phyloP scores from a whole-genome alignment of 1,139 yeast species.

The Hanseniaspora gamundiae region DNA sequence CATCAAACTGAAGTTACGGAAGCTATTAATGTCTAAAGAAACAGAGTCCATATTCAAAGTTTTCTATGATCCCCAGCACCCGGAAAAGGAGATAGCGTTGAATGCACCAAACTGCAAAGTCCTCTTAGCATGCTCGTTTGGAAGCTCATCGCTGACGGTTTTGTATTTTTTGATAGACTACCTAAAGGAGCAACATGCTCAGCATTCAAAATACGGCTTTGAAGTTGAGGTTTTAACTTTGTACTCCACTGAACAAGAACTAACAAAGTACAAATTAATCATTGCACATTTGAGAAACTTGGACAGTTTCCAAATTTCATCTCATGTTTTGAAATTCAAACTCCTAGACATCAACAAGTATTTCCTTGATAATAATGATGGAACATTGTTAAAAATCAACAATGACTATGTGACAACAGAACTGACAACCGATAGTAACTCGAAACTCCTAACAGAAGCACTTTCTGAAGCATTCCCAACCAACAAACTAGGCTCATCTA shows the following conservation, averaged over 20 bases:
- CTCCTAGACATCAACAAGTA: constrained; percentile 27
- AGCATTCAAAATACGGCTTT: constrained; percentile 57
- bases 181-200: constrained; percentile 44
- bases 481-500: constrained; percentile 41
- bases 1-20: constrained; percentile 67
- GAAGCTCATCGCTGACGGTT: constrained; percentile 52
- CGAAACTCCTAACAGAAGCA: constrained; percentile 7
- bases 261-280: constrained; percentile 15
- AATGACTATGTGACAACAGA: constrained; percentile 1
- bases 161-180: constrained; percentile 54
- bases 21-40: constrained; percentile 64
- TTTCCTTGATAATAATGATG: background rate
- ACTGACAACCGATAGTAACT: background rate
- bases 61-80: constrained; percentile 25
- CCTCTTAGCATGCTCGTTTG: constrained; percentile 52
- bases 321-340: constrained; percentile 26
- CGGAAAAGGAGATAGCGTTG: constrained; percentile 14
- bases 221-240: constrained; percentile 39
- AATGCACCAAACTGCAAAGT: constrained; percentile 27
- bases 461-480: constrained; percentile 14
- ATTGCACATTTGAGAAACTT: constrained; percentile 15
- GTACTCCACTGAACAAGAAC: constrained; percentile 10
- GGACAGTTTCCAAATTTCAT: constrained; percentile 12
- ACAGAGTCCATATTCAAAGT: constrained; percentile 35
- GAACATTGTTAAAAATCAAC: background rate